Conservation (phyloP, 768 basidiomycete species). For the Myochromella boudieri region DNA sequence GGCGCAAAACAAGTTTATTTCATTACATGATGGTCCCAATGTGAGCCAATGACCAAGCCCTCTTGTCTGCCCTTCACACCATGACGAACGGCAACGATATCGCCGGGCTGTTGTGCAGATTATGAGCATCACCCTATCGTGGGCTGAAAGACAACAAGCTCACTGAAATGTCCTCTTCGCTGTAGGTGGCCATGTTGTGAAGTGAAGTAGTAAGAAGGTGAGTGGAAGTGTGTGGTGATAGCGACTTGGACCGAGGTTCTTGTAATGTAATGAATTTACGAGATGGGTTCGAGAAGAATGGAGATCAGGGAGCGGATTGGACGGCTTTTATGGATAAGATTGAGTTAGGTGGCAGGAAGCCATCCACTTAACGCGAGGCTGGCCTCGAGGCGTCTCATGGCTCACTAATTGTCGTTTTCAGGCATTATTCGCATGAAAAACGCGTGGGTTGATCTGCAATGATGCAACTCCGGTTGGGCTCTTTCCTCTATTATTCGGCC, state of each 20-base stretch:
- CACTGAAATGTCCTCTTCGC: slow-evolving; percentile 37
- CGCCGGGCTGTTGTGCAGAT: slow-evolving; percentile 56
- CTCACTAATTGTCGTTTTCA: slow-evolving; percentile 6
- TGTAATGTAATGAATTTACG: slow-evolving; percentile 11
- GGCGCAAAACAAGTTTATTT: background rate
- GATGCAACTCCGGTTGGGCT: slow-evolving; percentile 1
- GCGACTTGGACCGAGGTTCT: slow-evolving; percentile 1
- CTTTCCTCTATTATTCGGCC: background rate
- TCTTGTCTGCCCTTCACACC: slow-evolving; percentile 64
- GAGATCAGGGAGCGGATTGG: slow-evolving; percentile 25
- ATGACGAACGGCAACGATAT: slow-evolving; percentile 77
- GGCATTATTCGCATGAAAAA: too few species aligned
- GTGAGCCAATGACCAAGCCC: slow-evolving; percentile 78
- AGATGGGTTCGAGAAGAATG: slow-evolving; percentile 23
- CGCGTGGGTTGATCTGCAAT: too few species aligned
- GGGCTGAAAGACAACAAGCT: slow-evolving; percentile 8
- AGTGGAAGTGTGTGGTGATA: slow-evolving; percentile 5
- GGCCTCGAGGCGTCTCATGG: slow-evolving; percentile 47
- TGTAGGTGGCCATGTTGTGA: slow-evolving; percentile 29
- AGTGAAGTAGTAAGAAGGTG: background rate
- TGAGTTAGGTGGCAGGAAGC: slow-evolving; percentile 14
- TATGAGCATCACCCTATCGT: background rate
- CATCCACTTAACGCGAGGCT: slow-evolving; percentile 42
- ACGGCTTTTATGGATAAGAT: slow-evolving; percentile 54
- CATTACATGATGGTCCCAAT: slow-evolving; percentile 65